Evolutionary conservation across 345 rosid genomes (phyloP).

Genomic region (Euphorbia peplus): DNA sequence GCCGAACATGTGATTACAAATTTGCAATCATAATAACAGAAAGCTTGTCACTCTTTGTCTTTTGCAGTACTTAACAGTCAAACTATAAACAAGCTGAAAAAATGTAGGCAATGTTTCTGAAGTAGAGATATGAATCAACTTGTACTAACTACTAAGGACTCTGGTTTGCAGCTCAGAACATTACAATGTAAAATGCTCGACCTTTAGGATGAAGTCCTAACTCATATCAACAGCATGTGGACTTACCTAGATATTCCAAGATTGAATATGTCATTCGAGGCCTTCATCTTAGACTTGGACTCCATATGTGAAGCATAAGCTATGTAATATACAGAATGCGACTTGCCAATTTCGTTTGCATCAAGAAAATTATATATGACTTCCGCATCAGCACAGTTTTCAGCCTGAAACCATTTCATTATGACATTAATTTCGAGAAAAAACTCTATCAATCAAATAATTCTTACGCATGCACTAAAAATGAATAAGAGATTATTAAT

Average conservation of each 20-base stretch:
- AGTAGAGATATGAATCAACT: not conserved
- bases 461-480: not conserved
- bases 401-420: conserved; percentile 52
- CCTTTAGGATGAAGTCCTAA: not conserved
- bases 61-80: not conserved
- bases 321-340: conserved; percentile 57
- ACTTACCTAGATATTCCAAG: conserved; percentile 67
- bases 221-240: not conserved
- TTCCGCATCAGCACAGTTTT: conserved; percentile 71
- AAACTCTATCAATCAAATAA: not conserved
- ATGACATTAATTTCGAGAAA: not conserved
- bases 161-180: not conserved
- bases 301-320: conserved; percentile 77
- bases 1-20: not conserved
- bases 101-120: not conserved
- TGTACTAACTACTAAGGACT: not conserved
- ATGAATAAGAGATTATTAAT: not conserved
- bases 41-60: no score
- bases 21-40: not conserved
- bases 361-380: conserved; percentile 76
- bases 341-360: conserved; percentile 72
- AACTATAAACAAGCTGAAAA: not conserved
- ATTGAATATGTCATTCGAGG: conserved; percentile 70
- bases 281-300: conserved; percentile 64
- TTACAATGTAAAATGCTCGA: not conserved